phyloP scores from a whole-genome alignment of 139 green algal species.

The Chara braunii region DNA sequence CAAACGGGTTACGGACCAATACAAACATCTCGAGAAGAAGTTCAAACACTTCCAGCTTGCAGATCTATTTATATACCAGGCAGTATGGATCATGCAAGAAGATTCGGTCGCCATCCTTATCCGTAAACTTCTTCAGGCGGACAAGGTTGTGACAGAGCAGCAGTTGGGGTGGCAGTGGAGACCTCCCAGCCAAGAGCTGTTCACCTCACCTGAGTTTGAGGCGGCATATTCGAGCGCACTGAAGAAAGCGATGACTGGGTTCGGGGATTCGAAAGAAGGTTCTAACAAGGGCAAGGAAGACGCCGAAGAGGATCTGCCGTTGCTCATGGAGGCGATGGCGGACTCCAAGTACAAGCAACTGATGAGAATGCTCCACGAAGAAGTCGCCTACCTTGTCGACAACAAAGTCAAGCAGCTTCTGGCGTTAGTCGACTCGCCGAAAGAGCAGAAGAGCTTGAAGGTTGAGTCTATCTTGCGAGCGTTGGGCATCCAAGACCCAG shows the following conservation, averaged over 20 bases:
- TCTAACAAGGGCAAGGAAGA: conserved; percentile 8
- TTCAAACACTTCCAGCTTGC: conserved; percentile 63
- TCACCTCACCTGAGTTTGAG: conserved; percentile 42
- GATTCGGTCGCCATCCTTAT: conserved; percentile 50
- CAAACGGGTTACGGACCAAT: conserved; percentile 72
- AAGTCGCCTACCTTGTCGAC: conserved; percentile 67
- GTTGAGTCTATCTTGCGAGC: no score
- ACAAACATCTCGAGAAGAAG: conserved; percentile 76
- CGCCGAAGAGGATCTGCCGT: not conserved
- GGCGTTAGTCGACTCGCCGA: no score
- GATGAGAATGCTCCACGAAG: conserved; percentile 57
- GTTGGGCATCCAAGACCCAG: no score
- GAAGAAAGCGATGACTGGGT: no score
- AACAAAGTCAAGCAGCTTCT: conserved; percentile 35
- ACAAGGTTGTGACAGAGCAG: conserved; percentile 69
- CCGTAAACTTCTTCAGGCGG: conserved; percentile 51
- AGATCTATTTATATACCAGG: conserved; percentile 48
- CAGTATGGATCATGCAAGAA: conserved; percentile 67
- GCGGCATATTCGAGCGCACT: no score
- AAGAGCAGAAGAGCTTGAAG: no score
- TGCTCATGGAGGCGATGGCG: not conserved
- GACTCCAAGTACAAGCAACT: conserved; percentile 35
- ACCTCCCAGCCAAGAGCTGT: conserved; percentile 54
- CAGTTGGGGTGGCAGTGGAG: conserved; percentile 68
- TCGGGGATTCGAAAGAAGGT: conserved; percentile 34